Evolutionary conservation across 208 protist genomes (phyloP).

Genomic region (Leishmania mexicana): DNA sequence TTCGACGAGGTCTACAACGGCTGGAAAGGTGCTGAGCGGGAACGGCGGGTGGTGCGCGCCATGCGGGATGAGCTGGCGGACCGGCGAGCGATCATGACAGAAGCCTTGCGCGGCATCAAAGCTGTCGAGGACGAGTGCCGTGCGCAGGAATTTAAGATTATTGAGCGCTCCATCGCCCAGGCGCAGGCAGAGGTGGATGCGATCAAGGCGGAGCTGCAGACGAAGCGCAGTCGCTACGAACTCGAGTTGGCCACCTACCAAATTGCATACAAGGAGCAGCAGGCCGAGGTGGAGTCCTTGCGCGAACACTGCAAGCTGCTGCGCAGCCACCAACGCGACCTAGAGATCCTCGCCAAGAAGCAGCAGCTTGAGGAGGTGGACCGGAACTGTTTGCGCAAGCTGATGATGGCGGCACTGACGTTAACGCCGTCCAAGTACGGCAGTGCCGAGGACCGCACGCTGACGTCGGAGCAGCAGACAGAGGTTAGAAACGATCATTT

Average conservation of each 20-base stretch:
- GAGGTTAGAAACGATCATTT: conserved; percentile 41
- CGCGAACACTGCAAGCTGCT: conserved; percentile 23
- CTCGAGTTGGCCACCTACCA: conserved; percentile 72
- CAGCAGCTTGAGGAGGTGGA: conserved; percentile 51
- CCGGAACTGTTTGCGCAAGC: conserved; percentile 36
- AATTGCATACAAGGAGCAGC: conserved; percentile 77
- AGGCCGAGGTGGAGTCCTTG: conserved; percentile 58
- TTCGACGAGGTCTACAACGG: conserved; percentile 33
- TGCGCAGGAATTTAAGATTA: conserved; percentile 37
- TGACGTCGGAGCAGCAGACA: conserved; percentile 25
- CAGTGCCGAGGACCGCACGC: conserved; percentile 14
- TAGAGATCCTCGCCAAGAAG: conserved; percentile 55
- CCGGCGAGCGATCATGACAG: conserved; percentile 27
- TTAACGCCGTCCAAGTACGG: conserved; percentile 13
- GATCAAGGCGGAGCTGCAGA: conserved; percentile 33
- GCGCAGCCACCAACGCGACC: conserved; percentile 34
- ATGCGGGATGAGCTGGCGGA: conserved; percentile 35
- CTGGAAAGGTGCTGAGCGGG: conserved; percentile 23
- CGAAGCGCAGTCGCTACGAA: conserved; percentile 47
- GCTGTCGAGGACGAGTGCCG: conserved; percentile 33
- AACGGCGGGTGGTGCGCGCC: conserved; percentile 25
- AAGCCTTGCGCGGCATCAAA: conserved; percentile 22
- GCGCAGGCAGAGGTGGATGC: conserved; percentile 25
- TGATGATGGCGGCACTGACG: conserved; percentile 21
- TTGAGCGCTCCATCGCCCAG: conserved; percentile 34